Evolutionary conservation across 257 asterid species (phyloP), one percentile per base, ranked within the genome.

Genomic region (Striga asiatica): DNA sequence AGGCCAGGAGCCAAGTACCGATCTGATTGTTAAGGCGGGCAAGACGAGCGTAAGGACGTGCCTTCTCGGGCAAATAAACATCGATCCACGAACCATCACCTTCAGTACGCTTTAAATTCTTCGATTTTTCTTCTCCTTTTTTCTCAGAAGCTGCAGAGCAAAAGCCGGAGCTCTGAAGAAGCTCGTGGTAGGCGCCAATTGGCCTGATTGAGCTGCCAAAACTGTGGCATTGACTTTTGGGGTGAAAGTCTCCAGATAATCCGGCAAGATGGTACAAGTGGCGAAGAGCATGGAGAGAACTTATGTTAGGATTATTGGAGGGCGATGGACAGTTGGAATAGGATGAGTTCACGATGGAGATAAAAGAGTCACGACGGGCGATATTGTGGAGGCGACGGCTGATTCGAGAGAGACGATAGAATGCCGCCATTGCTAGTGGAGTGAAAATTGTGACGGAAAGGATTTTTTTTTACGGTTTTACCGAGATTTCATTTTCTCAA

Each of bases 1-100:
- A 91, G 71, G 94, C 95, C 2, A 91, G 82, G 53, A 91, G 83
- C 96, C 96, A 86, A 22, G 95, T 86, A 50, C 98, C 98, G 14
- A 91, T 91, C 3, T 96, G 94, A 64, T 79, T 83, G 56, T 91
- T 91, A 27, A 91, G 79, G 37, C 98, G 88, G 8, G 98, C 98
- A 1, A 91, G 86, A 54, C 54, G 81, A 8, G 95, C 98, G 35
- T 75, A 91, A 1, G 95, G 89, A 64, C 71, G 78, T 7, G 67
- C 60, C 38, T 49, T 75, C 64, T 69, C 71, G 21, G 95, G 98
- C 8, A 86, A 67, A 74, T 87, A 86, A 59, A 71, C 70, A 71
- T 86, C 95, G 22, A 91, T 58, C 96, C 96, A 91, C 18, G 95
- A 71, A 20, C 62, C 69, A 63, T 48, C 65, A 39, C 49, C 69